Percentiles rank a stretch among this genome's conserved stretches.
These are phyloP conservation scores for Globisporangium okanoganense DNA, from an alignment of 352 stramenopile genomes.

Conservation along the genomic window DNA sequence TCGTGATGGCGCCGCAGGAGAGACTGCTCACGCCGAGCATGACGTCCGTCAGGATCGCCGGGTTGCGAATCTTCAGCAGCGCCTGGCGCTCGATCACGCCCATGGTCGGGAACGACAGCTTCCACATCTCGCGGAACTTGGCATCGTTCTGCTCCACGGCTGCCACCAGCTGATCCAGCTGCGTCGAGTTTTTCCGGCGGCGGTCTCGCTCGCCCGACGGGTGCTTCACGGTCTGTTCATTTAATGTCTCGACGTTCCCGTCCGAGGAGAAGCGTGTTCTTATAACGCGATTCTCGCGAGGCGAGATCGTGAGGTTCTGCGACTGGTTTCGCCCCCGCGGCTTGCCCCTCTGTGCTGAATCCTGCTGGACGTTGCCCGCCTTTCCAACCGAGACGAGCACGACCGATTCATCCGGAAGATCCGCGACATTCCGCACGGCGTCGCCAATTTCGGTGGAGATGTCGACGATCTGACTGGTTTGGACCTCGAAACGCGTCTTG, in stretches of 20 bases:
- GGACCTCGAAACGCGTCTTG: conserved; percentile 75
- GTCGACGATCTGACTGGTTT: conserved; percentile 73
- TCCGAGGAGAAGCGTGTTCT: conserved; percentile 57
- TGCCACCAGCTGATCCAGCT: conserved; percentile 38
- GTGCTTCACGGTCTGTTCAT: conserved; percentile 18
- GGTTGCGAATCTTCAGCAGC: conserved; percentile 60
- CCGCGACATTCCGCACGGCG: conserved; percentile 45
- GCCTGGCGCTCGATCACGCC: conserved; percentile 52
- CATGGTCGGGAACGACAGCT: conserved; percentile 73
- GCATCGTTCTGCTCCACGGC: conserved; percentile 18
- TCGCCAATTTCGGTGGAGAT: conserved; percentile 71
- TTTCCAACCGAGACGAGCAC: conserved; percentile 79
- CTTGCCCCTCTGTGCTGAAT: conserved; percentile 29
- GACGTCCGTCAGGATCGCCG: conserved; percentile 63
- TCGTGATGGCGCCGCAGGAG: conserved; percentile 56
- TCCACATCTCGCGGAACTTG: conserved; percentile 77
- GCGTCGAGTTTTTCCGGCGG: conserved; percentile 45
- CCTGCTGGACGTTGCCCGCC: conserved; percentile 72
- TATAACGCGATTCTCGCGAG: conserved; percentile 31
- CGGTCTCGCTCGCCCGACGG: conserved; percentile 10
- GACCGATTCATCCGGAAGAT: conserved; percentile 55
- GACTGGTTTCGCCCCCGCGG: conserved; percentile 10
- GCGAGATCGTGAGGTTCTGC: conserved; percentile 21
- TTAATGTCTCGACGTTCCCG: conserved; percentile 40
- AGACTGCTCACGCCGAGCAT: conserved; percentile 81